A percentile compares a stretch with the other conserved stretches of the same genome.
Evolutionary conservation across 352 stramenopile species (phyloP).

Genomic region (Pythium myriotylum): DNA sequence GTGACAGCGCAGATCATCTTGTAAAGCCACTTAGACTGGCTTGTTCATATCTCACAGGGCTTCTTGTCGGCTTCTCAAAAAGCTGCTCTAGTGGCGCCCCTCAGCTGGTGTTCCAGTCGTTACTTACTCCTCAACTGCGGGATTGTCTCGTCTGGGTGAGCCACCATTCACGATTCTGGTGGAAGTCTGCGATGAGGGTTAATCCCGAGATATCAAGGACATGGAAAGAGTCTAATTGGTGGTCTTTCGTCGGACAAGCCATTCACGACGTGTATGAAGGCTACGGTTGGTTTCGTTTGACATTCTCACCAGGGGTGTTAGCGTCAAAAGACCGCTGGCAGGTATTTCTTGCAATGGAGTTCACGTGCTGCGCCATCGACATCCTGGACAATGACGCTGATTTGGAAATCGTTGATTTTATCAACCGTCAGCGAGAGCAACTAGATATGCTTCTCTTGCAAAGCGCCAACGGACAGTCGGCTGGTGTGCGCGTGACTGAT

Average conservation of each 20-base stretch:
- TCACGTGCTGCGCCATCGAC: constrained; percentile 10
- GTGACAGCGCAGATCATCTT: background rate
- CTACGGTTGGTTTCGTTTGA: constrained; percentile 20
- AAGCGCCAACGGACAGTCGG: background rate
- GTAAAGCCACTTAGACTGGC: background rate
- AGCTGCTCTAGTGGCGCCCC: constrained; percentile 3
- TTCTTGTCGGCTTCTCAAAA: constrained; percentile 12
- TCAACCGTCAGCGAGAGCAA: constrained; percentile 13
- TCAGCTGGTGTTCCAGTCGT: constrained; percentile 13
- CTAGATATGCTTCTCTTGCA: constrained; percentile 9
- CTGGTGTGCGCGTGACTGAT: constrained; percentile 1
- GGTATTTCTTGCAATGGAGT: constrained; percentile 12
- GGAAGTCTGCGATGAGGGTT: background rate
- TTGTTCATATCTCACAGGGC: constrained; percentile 12
- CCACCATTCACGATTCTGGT: constrained; percentile 17
- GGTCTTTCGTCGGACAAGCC: constrained; percentile 1
- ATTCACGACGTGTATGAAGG: constrained; percentile 2
- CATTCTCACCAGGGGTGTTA: constrained; percentile 19
- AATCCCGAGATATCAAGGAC: too few relatives aligned
- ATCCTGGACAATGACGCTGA: background rate
- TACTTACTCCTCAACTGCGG: constrained; percentile 8
- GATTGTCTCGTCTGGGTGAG: constrained; percentile 16
- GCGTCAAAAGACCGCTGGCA: constrained; percentile 12
- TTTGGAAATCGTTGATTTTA: constrained; percentile 12
- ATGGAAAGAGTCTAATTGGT: background rate